Conservation (phyloP, 2,329 filamentous ascomycete species). For the Trichoderma harzianum region DNA sequence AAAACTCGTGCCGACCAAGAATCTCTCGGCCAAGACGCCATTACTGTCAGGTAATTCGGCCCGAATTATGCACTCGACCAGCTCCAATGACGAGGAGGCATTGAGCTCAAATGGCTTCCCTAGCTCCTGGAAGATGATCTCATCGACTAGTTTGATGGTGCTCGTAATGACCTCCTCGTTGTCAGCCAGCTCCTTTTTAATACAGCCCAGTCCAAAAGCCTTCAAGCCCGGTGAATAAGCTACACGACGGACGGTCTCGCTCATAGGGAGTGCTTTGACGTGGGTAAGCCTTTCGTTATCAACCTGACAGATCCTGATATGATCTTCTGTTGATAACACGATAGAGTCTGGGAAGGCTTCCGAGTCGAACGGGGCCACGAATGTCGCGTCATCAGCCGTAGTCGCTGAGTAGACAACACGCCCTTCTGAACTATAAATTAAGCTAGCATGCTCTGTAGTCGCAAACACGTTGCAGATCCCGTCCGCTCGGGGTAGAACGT, state of each 20-base stretch:
- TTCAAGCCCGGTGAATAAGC: slow-evolving; percentile 78
- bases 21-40: slow-evolving; percentile 65
- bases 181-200: slow-evolving; percentile 66
- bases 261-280: slow-evolving; percentile 73
- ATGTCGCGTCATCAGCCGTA: slow-evolving; percentile 79
- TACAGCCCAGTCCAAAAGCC: slow-evolving; percentile 83
- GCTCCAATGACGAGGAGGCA: slow-evolving; percentile 52
- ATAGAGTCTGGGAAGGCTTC: slow-evolving; percentile 78
- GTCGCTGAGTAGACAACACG: slow-evolving; percentile 91
- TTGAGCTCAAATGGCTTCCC: slow-evolving; percentile 64
- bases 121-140: slow-evolving; percentile 78
- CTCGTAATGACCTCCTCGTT: slow-evolving; percentile 75
- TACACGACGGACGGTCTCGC: slow-evolving; percentile 80
- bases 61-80: slow-evolving; percentile 81
- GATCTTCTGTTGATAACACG: slow-evolving; percentile 70
- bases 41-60: slow-evolving; percentile 62
- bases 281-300: slow-evolving; percentile 86
- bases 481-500: slow-evolving; percentile 66
- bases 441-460: slow-evolving; percentile 87
- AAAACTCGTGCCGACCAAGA: slow-evolving; percentile 87
- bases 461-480: slow-evolving; percentile 80
- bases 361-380: slow-evolving; percentile 78
- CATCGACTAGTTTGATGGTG: slow-evolving; percentile 86
- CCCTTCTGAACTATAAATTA: slow-evolving; percentile 88
- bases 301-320: slow-evolving; percentile 75